Conservation (phyloP, 805 yeast species). For the Spathaspora passalidarum region DNA sequence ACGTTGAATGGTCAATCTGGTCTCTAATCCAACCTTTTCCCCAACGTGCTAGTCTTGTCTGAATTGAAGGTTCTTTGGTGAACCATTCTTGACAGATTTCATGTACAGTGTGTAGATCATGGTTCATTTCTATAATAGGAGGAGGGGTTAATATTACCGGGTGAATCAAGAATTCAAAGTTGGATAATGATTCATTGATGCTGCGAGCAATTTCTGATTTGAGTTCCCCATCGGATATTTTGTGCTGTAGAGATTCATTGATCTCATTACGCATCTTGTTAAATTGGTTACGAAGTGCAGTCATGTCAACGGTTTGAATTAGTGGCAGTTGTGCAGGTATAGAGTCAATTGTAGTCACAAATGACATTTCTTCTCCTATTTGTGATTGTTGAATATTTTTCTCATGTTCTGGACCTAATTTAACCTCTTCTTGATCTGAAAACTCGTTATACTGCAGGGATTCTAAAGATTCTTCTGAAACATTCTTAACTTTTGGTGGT, state of each 20-base stretch:
- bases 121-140: constrained; percentile 12
- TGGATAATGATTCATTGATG: constrained; percentile 4
- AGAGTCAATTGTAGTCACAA: neutral
- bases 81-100: constrained; percentile 15
- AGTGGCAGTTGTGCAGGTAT: neutral
- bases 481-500: neutral
- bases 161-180: constrained; percentile 4
- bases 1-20: constrained; percentile 12
- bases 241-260: neutral
- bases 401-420: neutral
- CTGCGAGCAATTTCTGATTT: neutral
- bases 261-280: constrained; percentile 3
- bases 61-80: constrained; percentile 7
- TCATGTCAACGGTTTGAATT: neutral
- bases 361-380: neutral
- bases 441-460: neutral
- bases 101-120: constrained; percentile 11
- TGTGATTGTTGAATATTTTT: neutral
- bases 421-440: neutral
- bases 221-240: constrained; percentile 4
- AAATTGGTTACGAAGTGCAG: constrained; percentile 1
- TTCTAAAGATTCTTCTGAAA: neutral
- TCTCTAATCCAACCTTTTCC: constrained; percentile 12
- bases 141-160: constrained; percentile 1
- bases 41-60: constrained; percentile 7